Evolutionary conservation across 2,329 filamentous ascomycete genomes (phyloP), one percentile per base, ranked within the genome.

Genomic region (Rutstroemia sp.): DNA sequence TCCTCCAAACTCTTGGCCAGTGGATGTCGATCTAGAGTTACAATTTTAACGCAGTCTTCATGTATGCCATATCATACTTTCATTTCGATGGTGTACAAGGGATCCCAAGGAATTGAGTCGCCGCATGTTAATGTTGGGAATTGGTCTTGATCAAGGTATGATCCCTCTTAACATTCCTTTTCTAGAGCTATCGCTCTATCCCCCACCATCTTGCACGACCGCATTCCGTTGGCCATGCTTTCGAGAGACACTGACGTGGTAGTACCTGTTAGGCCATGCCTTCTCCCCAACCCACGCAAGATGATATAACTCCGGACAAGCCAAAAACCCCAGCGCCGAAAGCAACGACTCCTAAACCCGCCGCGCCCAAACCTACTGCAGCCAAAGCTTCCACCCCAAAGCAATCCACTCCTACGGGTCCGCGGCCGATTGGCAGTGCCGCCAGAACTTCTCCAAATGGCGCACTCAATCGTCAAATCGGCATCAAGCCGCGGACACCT

Each of bases 381-480:
- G 21, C 44, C 4, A 47, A 47, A 47, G 6, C 10, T 25, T 14
- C 44, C 16, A 47, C 23, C 21, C 27, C 52, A 25, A 49, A 49
- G 19, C 19, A 46, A 52, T 19, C 27, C 23, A 27, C 19, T 44
- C 21, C 50, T 48, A 52, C 21, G 37, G 58, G 59, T 27, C 61
- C 60, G 16, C 53, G 19, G 38, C 55, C 56, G 34, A 60, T 59
- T 38, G 53, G 54, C 42, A 49, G 61, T 7, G 58, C 59, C 44
- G 34, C 56, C 38, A 65, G 60, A 41, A 52, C 52, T 47, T 59
- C 61, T 58, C 59, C 62, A 30, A 61, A 63, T 61, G 61, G 55
- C 12, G 62, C 63, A 16, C 59, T 63, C 2, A 48, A 51, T 41
- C 56, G 54, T 25, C 66, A 63, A 49, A 21, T 57, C 18, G 58